Conservation (phyloP, 495 filamentous ascomycete species). For the Neurospora sp. region DNA sequence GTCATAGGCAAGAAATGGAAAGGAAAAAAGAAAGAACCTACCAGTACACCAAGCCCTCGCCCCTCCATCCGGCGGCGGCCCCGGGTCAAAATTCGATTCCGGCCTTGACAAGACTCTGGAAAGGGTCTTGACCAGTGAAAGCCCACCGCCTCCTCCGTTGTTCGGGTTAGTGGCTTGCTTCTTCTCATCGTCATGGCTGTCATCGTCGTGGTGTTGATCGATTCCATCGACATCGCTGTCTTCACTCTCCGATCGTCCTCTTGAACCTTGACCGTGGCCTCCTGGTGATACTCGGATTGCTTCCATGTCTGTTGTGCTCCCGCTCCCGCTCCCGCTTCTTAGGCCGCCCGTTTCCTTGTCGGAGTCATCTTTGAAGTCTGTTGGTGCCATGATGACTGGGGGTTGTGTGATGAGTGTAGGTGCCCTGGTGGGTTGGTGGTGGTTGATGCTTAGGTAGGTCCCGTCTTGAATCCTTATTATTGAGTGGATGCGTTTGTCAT, state of each 20-base stretch:
- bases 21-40: constrained; percentile 9
- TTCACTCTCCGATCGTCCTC: too few relatives aligned
- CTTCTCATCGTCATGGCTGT: neutral
- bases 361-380: neutral
- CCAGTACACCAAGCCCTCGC: constrained; percentile 37
- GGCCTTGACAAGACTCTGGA: constrained; percentile 30
- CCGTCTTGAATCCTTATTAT: neutral
- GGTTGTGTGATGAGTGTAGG: too few relatives aligned
- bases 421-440: neutral
- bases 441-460: neutral
- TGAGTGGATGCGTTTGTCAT: too few relatives aligned
- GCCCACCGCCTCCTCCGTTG: neutral
- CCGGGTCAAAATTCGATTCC: constrained; percentile 30
- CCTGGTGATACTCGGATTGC: too few relatives aligned
- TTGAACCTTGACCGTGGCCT: too few relatives aligned
- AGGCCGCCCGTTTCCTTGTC: neutral
- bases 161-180: neutral
- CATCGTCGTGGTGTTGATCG: too few relatives aligned
- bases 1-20: neutral
- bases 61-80: constrained; percentile 46
- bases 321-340: neutral
- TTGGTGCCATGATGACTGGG: neutral
- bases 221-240: too few relatives aligned
- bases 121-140: constrained; percentile 18
- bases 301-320: too few relatives aligned